These are phyloP conservation scores for Geoglossum glabrum DNA, from an alignment of 495 filamentous ascomycete species.

Conservation along the genomic window DNA sequence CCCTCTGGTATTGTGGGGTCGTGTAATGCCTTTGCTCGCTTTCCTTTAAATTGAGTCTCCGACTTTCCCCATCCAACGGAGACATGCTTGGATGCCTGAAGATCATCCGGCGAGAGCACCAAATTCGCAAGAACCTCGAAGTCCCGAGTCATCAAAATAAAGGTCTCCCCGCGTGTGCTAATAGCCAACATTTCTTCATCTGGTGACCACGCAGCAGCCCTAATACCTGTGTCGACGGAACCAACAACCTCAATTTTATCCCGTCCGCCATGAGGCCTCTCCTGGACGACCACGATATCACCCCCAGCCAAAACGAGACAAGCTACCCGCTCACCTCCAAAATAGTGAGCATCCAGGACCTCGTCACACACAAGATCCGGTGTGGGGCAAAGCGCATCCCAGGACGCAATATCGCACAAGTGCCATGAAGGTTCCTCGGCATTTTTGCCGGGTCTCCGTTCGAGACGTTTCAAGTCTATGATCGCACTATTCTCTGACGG, in stretches of 20 bases:
- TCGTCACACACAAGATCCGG: constrained; percentile 48
- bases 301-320: constrained; percentile 77
- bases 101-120: constrained; percentile 49
- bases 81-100: constrained; percentile 81
- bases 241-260: constrained; percentile 85
- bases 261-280: constrained; percentile 45
- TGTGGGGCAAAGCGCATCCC: constrained; percentile 61
- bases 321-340: constrained; percentile 53
- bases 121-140: constrained; percentile 68
- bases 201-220: constrained; percentile 80
- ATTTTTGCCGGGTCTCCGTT: constrained; percentile 19
- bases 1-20: constrained; percentile 92
- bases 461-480: constrained; percentile 40
- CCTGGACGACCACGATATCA: constrained; percentile 69
- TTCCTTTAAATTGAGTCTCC: constrained; percentile 94
- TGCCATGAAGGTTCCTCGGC: constrained; percentile 15
- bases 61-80: constrained; percentile 97
- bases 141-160: constrained; percentile 79
- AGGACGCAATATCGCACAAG: constrained; percentile 43
- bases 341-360: constrained; percentile 62
- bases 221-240: constrained; percentile 78
- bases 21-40: constrained; percentile 68
- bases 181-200: constrained; percentile 82
- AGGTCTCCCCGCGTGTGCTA: constrained; percentile 53
- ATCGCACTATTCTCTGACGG: constrained; percentile 38